Conservation (phyloP, 306 rosid species). For the Cicer arietinum region DNA sequence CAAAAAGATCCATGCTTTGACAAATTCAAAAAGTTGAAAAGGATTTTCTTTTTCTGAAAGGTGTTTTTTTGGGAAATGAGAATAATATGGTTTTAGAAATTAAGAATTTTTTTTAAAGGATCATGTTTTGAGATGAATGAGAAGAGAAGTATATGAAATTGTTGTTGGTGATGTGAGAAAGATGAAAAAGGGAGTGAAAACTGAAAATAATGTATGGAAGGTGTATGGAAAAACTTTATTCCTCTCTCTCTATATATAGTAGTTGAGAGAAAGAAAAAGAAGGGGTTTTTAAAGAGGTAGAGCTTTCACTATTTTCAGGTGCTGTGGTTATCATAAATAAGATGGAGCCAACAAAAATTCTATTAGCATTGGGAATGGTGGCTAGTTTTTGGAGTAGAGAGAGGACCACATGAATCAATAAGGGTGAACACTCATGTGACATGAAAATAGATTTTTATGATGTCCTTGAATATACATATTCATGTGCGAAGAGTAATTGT, state of each 20-base stretch:
- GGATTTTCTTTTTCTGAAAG: background rate
- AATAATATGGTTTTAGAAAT: too few relatives aligned
- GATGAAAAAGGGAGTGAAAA: constrained; percentile 15
- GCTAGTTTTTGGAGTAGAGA: background rate
- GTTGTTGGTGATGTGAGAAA: constrained; percentile 3
- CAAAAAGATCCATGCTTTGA: constrained; percentile 54
- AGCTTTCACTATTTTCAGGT: constrained; percentile 39
- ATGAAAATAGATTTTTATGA: too few relatives aligned
- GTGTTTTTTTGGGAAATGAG: background rate
- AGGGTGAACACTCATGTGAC: too few relatives aligned
- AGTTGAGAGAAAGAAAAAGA: constrained; percentile 17
- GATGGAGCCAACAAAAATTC: constrained; percentile 38
- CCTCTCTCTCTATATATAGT: background rate
- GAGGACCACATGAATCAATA: constrained; percentile 39
- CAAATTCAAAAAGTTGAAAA: background rate
- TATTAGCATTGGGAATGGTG: constrained; percentile 29
- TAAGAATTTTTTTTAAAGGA: constrained; percentile 9
- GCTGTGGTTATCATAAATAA: constrained; percentile 37
- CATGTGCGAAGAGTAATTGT: too few relatives aligned
- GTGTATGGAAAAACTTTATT: background rate
- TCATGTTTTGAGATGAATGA: too few relatives aligned
- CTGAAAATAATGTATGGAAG: constrained; percentile 32
- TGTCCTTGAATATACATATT: too few relatives aligned
- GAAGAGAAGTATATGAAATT: too few relatives aligned
- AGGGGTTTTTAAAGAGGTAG: constrained; percentile 26